Evolutionary conservation across 2,329 filamentous ascomycete genomes (phyloP), one percentile per base, ranked within the genome.

Genomic region (Trichoderma arundinaceum): DNA sequence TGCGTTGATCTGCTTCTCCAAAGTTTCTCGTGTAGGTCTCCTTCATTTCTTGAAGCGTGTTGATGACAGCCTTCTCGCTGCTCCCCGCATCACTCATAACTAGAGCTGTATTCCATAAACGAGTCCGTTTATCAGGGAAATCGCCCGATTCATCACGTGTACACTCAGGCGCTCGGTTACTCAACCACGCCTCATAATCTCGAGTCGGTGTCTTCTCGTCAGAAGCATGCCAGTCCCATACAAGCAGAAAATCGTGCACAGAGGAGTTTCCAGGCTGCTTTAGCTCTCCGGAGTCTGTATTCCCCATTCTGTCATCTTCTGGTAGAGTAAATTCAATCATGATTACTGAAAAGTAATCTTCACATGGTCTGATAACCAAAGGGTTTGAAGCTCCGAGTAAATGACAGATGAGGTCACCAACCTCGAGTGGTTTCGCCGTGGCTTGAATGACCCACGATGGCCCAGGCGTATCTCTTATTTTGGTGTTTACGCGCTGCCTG

Each of bases 171-270:
- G 19, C 28, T 63, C 28, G 49, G 17, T 7, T 28, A 3, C 7
- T 17, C 17, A 54, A 5, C 48, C 46, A 51, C 35, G 60, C 12
- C 28, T 63, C 60, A 28, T 54, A 63, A 8, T 54, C 41, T 54
- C 5, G 39, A 33, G 38, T 22, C n/a, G 19, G 17, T n/a, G 15
- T n/a, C 12, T 46, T 19, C 12, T 28, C 49, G 12, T 7, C 3
- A 4, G 39, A 9, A 7, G 10, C 17, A 13, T 63, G 22, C 60
- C 60, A 63, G 22, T 63, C 60, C 60, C 60, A 63, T 13, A 63
- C 17, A 35, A 63, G 60, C 9, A 63, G 7, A 35, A 63, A 54
- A 9, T 63, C 49, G 6, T 46, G 39, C 1, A 15, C 0, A 33
- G 41, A 54, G 3, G 60, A 35, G 4, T 0, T 28, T 9, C 7